These are phyloP conservation scores for Penicillium verrucosum DNA, from an alignment of 2,329 filamentous ascomycete species.

Conservation along the genomic window DNA sequence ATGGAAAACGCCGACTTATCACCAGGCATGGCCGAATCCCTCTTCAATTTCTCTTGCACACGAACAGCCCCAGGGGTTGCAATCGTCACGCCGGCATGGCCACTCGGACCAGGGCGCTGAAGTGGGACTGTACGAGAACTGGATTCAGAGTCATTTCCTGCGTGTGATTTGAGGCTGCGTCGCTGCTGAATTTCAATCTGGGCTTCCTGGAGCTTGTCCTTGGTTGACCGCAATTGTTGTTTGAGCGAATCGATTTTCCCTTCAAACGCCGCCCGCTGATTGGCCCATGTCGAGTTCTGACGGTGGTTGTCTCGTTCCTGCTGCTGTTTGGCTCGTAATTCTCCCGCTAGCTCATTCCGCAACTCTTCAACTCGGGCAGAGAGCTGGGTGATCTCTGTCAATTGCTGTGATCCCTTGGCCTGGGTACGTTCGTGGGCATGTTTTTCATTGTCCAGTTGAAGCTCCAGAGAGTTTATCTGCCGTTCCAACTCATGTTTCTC, in stretches of 20 bases:
- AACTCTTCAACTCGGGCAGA: slow-evolving; percentile 47
- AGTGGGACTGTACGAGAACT: slow-evolving; percentile 43
- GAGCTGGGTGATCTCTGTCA: slow-evolving; percentile 41
- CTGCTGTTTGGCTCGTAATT: slow-evolving; percentile 48
- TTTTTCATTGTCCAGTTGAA: slow-evolving; percentile 79
- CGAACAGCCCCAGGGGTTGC: slow-evolving; percentile 51
- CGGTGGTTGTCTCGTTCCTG: slow-evolving; percentile 53
- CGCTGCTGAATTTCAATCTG: slow-evolving; percentile 50
- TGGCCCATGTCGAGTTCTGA: slow-evolving; percentile 59
- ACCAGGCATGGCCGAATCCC: slow-evolving; percentile 61
- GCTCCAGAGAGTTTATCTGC: slow-evolving; percentile 71
- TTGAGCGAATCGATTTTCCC: slow-evolving; percentile 68
- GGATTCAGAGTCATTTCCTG: slow-evolving; percentile 29
- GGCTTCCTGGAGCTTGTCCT: slow-evolving; percentile 69
- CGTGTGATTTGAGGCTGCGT: slow-evolving; percentile 34
- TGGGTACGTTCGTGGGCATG: slow-evolving; percentile 61
- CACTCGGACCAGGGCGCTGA: slow-evolving; percentile 17
- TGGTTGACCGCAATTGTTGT: slow-evolving; percentile 65
- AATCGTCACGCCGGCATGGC: slow-evolving; percentile 47
- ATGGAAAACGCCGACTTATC: slow-evolving; percentile 93
- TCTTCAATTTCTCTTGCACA: slow-evolving; percentile 55
- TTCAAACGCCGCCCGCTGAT: slow-evolving; percentile 63
- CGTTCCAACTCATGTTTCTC: slow-evolving; percentile 79
- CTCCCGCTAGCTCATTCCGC: slow-evolving; percentile 50
- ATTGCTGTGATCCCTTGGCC: slow-evolving; percentile 34